Base-by-base conservation (phyloP, 106 monocot genomes). In the Dendrobium catenatum region DNA sequence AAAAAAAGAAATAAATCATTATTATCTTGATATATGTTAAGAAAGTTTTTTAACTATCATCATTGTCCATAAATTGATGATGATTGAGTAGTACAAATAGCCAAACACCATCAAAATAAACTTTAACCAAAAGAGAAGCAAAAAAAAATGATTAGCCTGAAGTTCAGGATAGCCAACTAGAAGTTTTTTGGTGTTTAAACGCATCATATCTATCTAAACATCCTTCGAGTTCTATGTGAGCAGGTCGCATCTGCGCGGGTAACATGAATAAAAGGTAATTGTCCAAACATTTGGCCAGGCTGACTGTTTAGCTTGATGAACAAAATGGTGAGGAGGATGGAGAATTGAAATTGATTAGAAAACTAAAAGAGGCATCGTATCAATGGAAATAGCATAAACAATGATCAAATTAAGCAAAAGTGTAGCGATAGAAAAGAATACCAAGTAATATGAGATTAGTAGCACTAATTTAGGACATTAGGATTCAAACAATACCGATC, bases 401-500 rank as follows among this genome's bases (percentile, higher is more conserved):
- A 26, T 70, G 9, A 31, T 70, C 3, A 31, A 70, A 11, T 70
- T 4, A 61, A 61, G 61, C 3, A 61, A 19, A 19, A 22, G n/a
- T 70, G 15, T 8, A 70, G 11, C 13, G 13, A 13, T 70, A 74
- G 44, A 74, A 19, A 43, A 74, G 18, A 17, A 44, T 29, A 9
- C 2, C 74, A 74, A n/a, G 19, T 17, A 42, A 74, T 17, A 74
- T 74, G 42, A 42, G 20, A 70, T 70, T 70, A 74, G 6, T 2
- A 42, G 13, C n/a, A 44, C 19, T 44, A 18, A 70, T 73, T 16
- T 16, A 42, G 42, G 5, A 42, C 17, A 73, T 7, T 72, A 26
- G 42, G 2, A 44, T 49, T 74, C 55, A 27, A 18, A 24, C 68
- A 75, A 81, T 89, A 95, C 92, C 95, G 76, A 90, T 81, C 33